Evolutionary conservation across 2,329 filamentous ascomycete species (phyloP).

Genomic region (Coniosporium tulheliwenetii): DNA sequence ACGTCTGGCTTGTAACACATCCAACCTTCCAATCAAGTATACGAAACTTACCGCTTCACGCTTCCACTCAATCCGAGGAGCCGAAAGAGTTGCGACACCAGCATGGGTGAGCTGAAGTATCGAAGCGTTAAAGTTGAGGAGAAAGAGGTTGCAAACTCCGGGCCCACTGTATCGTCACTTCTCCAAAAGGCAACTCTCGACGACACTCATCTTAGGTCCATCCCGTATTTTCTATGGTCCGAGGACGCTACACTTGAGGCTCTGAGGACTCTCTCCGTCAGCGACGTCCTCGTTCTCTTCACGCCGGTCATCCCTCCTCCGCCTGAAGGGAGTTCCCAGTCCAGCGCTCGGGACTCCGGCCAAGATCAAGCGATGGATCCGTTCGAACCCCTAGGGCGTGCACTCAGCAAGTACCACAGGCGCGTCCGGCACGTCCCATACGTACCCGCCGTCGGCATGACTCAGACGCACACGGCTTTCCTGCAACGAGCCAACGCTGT

Average conservation of each 20-base stretch:
- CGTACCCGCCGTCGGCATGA: constrained; percentile 46
- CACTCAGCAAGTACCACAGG: constrained; percentile 42
- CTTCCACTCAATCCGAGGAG: too few species aligned
- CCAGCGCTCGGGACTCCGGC: neutral
- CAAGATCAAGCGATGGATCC: constrained; percentile 40
- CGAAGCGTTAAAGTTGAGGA: too few species aligned
- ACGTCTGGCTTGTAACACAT: too few species aligned
- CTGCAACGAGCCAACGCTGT: constrained; percentile 43
- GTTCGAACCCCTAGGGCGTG: constrained; percentile 54
- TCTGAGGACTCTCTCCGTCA: constrained; percentile 19
- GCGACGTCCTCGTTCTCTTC: constrained; percentile 27
- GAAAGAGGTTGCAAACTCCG: too few species aligned
- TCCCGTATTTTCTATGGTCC: too few species aligned
- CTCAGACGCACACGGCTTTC: constrained; percentile 45
- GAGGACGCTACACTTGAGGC: neutral
- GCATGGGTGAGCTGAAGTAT: too few species aligned
- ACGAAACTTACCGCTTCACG: too few species aligned
- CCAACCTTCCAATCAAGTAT: too few species aligned
- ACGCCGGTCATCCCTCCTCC: constrained; percentile 19
- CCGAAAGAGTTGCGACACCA: too few species aligned
- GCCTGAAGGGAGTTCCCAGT: neutral
- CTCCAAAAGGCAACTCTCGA: too few species aligned
- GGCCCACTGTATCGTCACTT: too few species aligned
- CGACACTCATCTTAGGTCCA: too few species aligned
- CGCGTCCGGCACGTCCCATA: constrained; percentile 59